Conservation (phyloP, 139 green algal species). For the Chlamydomonas urium region DNA sequence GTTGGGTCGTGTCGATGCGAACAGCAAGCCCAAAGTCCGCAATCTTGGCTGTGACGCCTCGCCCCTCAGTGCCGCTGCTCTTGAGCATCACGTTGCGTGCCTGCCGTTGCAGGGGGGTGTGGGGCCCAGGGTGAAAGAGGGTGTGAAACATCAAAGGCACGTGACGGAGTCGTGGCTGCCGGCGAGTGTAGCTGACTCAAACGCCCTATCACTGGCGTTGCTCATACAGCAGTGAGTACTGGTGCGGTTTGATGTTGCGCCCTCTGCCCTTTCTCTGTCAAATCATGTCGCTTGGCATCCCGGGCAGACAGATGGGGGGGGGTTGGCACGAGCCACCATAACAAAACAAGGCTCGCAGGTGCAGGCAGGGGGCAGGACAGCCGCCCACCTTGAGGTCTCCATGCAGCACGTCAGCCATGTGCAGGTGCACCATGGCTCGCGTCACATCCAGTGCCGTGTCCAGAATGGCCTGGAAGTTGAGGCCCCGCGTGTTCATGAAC, state of each 20-base stretch:
- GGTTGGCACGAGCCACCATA: no score
- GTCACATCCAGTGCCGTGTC: constrained; percentile 48
- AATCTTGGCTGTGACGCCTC: constrained; percentile 36
- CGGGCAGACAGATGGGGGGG: no score
- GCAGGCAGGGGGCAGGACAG: constrained; percentile 29
- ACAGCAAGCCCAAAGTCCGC: constrained; percentile 51
- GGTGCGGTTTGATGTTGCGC: no score
- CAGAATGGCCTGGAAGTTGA: constrained; percentile 35
- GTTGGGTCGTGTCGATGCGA: constrained; percentile 44
- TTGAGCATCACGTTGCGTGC: constrained; percentile 44
- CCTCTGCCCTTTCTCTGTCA: no score
- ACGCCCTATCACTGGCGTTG: no score
- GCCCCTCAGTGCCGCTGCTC: constrained; percentile 20
- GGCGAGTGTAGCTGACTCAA: no score
- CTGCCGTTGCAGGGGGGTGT: neutral
- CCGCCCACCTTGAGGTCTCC: constrained; percentile 52
- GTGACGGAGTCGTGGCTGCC: no score
- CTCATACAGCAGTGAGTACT: no score
- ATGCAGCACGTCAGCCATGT: constrained; percentile 47
- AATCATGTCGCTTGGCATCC: no score
- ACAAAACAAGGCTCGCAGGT: no score
- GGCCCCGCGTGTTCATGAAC: neutral
- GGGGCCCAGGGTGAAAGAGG: neutral
- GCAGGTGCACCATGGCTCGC: constrained; percentile 51
- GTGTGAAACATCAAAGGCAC: neutral